Base-by-base conservation (phyloP, 1,139 yeast genomes). In the Lodderomyces elongisporus region DNA sequence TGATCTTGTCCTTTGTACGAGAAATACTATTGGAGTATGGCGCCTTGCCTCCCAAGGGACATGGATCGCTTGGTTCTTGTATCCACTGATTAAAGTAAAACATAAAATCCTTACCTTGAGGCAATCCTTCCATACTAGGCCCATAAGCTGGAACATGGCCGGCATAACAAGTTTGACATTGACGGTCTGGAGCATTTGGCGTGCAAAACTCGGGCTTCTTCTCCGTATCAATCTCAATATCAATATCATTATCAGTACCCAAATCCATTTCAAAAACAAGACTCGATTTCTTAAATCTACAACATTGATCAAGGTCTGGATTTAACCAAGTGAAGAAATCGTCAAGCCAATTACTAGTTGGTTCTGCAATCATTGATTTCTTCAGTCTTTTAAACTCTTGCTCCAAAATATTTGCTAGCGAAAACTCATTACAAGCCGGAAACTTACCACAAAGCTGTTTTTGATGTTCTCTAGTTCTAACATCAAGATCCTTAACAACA, bases 11-110 rank as follows among this genome's bases (percentile, higher is more conserved):
- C 0, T 62, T 58, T 13, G 65, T 58, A 16, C 49, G 36, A 1
- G 69, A 56, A 13, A 91, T 65, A 0, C 93, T 70, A 4, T 65
- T 59, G 1, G 84, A 71, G 50, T 89, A 91, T 0, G 97, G 95
- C 0, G 97, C 97, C 49, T 85, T 83, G 1, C 98, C 98, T 3
- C 96, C 97, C 20, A 91, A 64, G 1, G 97, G 96, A 56, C 98
- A 91, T 3, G 93, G 88, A 47, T 85, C 94, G 38, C 95, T 83
- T 2, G 79, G 79, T 28, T 85, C 85, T 28, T 77, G 68, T 20
- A 91, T 85, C 98, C 98, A 91, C 30, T 81, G 76, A 17, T 74
- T 58, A 52, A 87, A 82, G 49, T 68, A 87, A 31, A 62, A 63
- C 78, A 85, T 75, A 48, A 91, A 91, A 0, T 68, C 67, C 10